A percentile compares a stretch with the other conserved stretches of the same genome.
phyloP scores from a whole-genome alignment of 192 early-diverging fungal species.

The Backusella macrospora region DNA sequence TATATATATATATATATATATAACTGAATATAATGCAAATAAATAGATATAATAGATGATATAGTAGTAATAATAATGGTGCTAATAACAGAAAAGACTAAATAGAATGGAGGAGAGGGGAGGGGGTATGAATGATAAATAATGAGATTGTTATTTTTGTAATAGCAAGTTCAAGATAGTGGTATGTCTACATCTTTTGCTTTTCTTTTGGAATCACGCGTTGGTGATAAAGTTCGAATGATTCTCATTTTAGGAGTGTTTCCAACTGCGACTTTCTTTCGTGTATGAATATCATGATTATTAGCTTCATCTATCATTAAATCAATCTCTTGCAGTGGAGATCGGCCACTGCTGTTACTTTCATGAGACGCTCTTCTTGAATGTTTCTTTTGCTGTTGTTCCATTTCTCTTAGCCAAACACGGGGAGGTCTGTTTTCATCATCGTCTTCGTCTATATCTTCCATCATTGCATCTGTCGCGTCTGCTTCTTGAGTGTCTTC shows the following conservation, averaged over 20 bases:
- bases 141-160: neutral
- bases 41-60: no score
- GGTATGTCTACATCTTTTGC: neutral
- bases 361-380: neutral
- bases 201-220: constrained; percentile 7
- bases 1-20: no score
- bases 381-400: neutral
- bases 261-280: constrained; percentile 6
- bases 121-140: neutral
- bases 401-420: neutral
- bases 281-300: neutral
- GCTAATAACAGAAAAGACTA: no score
- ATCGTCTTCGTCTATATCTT: neutral
- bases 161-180: neutral
- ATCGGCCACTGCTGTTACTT: neutral
- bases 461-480: neutral
- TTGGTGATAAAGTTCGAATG: constrained; percentile 2
- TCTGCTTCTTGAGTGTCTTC: neutral
- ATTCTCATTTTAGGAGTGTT: neutral
- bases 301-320: neutral
- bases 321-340: neutral
- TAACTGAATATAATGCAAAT: no score
- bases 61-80: no score
- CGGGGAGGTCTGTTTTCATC: constrained; percentile 2
- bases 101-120: neutral